These are phyloP conservation scores for Carex arenaria DNA, from an alignment of 202 grass and related monocot species.

Conservation along the genomic window DNA sequence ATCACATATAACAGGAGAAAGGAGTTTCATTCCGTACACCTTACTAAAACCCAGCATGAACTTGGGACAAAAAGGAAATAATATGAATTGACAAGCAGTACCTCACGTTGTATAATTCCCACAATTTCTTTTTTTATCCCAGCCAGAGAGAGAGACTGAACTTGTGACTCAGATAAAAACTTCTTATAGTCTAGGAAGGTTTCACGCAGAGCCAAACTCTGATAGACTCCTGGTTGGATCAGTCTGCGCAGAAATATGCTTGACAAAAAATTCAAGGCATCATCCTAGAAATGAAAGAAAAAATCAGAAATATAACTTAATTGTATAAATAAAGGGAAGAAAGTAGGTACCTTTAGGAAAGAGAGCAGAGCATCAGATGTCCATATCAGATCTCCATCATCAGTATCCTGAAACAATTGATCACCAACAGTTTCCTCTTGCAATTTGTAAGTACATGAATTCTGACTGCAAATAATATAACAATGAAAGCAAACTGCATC, in stretches of 20 bases:
- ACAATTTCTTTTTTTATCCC: slow-evolving; percentile 84
- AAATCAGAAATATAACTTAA: slow-evolving; percentile 22
- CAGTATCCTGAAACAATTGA: slow-evolving; percentile 87
- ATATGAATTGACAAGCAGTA: slow-evolving; percentile 29
- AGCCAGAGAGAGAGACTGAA: slow-evolving; percentile 68
- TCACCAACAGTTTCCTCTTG: slow-evolving; percentile 92
- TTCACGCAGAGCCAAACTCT: slow-evolving; percentile 69
- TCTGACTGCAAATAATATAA: slow-evolving; percentile 43
- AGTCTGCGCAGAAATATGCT: slow-evolving; percentile 88
- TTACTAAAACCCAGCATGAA: background rate
- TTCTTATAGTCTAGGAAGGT: slow-evolving; percentile 84
- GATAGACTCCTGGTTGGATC: slow-evolving; percentile 83
- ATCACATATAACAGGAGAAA: slow-evolving; percentile 18
- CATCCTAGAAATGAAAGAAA: slow-evolving; percentile 46
- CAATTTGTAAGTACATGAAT: slow-evolving; percentile 52
- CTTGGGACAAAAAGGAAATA: background rate
- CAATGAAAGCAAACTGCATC: background rate
- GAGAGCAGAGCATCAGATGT: slow-evolving; percentile 69
- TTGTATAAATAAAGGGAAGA: slow-evolving; percentile 7
- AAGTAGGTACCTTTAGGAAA: slow-evolving; percentile 56
- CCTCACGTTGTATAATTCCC: slow-evolving; percentile 76
- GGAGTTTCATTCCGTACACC: background rate
- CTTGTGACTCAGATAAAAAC: slow-evolving; percentile 75
- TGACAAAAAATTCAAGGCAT: slow-evolving; percentile 75
- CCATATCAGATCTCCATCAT: slow-evolving; percentile 84